Evolutionary conservation across 2,329 filamentous ascomycete genomes (phyloP).

Genomic region (Gliomastix tumulicola): DNA sequence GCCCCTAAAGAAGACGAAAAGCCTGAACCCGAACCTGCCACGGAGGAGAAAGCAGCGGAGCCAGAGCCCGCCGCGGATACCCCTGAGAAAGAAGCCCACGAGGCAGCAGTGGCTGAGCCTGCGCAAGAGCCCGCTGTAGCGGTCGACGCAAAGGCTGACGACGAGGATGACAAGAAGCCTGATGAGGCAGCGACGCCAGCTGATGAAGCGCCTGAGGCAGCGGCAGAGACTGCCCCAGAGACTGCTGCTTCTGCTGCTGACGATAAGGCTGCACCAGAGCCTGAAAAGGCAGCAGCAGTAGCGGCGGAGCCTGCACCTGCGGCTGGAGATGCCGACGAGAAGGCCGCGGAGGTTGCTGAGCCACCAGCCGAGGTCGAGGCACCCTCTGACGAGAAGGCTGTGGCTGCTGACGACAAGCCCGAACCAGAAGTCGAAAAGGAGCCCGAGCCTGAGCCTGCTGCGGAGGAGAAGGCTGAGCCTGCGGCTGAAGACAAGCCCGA

Average conservation of each 20-base stretch:
- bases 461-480: not conserved
- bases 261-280: slow-evolving; percentile 11
- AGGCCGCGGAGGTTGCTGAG: slow-evolving; percentile 3
- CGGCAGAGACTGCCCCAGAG: not conserved
- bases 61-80: too few species aligned
- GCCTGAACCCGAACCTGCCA: too few species aligned
- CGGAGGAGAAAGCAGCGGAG: too few species aligned
- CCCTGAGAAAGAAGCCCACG: too few species aligned
- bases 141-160: not conserved
- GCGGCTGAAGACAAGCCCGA: slow-evolving; percentile 1
- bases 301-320: too few species aligned
- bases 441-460: not conserved
- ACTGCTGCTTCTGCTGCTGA: not conserved
- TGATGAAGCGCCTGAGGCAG: not conserved
- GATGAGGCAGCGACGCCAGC: not conserved
- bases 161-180: not conserved
- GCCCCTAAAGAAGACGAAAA: not conserved
- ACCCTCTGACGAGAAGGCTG: not conserved
- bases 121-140: not conserved
- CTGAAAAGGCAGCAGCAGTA: slow-evolving; percentile 13
- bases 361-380: slow-evolving; percentile 3
- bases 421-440: not conserved
- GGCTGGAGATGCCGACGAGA: not conserved
- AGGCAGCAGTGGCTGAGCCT: too few species aligned
- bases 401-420: not conserved